phyloP scores from a whole-genome alignment of 768 basidiomycete genomes.

The Pleurotus tuoliensis region DNA sequence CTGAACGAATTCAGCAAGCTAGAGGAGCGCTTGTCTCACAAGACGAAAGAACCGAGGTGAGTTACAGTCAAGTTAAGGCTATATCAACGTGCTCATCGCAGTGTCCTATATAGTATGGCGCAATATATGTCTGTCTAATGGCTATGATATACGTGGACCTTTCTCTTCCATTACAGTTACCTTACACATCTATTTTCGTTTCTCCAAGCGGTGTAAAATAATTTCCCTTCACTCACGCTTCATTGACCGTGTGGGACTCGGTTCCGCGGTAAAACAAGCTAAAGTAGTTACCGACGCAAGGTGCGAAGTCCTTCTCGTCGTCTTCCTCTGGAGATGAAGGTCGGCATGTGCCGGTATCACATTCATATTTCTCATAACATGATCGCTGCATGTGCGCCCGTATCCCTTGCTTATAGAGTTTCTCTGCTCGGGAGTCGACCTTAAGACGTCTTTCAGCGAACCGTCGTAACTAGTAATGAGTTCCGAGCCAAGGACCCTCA shows the following conservation, averaged over 20 bases:
- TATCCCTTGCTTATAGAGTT: not conserved
- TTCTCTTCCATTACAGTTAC: not conserved
- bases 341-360: conserved; percentile 2
- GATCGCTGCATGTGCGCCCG: not conserved
- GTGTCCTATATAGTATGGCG: conserved; percentile 53
- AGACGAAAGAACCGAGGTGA: conserved; percentile 45
- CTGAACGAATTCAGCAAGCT: conserved; percentile 87
- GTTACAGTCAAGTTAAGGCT: not conserved
- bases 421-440: no score
- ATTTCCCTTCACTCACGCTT: not conserved
- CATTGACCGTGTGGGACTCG: not conserved
- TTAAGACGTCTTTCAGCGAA: not conserved
- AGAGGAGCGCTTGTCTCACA: conserved; percentile 56
- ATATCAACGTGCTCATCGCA: no score
- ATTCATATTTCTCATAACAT: conserved; percentile 1
- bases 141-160: not conserved
- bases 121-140: conserved; percentile 74
- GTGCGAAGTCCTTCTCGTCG: not conserved
- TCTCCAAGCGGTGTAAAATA: not conserved
- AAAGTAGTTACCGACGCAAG: not conserved
- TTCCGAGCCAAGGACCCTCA: conserved; percentile 45
- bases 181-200: not conserved
- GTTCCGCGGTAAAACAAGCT: not conserved
- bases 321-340: not conserved
- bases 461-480: not conserved